Evolutionary conservation across 2,329 filamentous ascomycete species (phyloP).

Genomic region (Pestalotiopsis sp.): DNA sequence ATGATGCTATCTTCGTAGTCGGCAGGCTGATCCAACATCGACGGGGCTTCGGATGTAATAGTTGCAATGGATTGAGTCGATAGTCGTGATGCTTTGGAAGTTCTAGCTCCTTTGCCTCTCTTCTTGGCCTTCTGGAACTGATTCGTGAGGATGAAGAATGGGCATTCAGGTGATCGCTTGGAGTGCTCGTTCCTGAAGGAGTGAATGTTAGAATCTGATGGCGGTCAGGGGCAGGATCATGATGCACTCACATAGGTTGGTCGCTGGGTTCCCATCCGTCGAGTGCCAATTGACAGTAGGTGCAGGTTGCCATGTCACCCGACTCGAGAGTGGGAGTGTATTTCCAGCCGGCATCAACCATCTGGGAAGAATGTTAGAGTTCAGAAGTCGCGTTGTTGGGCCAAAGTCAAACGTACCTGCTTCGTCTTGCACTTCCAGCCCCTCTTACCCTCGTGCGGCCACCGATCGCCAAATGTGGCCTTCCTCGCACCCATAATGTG

Average conservation of each 20-base stretch:
- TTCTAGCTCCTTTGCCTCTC: constrained; percentile 54
- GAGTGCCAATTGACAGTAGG: constrained; percentile 86
- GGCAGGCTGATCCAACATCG: constrained; percentile 49
- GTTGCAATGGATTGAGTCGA: constrained; percentile 62
- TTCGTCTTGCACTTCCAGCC: constrained; percentile 89
- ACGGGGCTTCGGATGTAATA: constrained; percentile 50
- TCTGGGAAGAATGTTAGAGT: constrained; percentile 49
- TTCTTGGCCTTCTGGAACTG: constrained; percentile 60
- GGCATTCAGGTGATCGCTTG: constrained; percentile 75
- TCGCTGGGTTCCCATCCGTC: constrained; percentile 96
- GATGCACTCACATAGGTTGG: constrained; percentile 72
- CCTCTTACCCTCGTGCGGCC: constrained; percentile 88
- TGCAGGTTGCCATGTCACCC: constrained; percentile 87
- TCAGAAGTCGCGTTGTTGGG: neutral
- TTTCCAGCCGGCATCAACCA: constrained; percentile 92
- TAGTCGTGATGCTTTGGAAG: constrained; percentile 72
- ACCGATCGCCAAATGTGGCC: constrained; percentile 76
- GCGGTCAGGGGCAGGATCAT: neutral
- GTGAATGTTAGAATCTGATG: constrained; percentile 12
- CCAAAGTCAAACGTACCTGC: constrained; percentile 60
- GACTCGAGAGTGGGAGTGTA: constrained; percentile 84
- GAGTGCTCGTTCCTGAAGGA: constrained; percentile 77
- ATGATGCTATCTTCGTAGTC: constrained; percentile 62
- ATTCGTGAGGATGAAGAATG: constrained; percentile 76
- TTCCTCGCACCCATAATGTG: constrained; percentile 51